These are phyloP conservation scores for Dittrichia graveolens DNA, from an alignment of 129 eudicot genomes.

Conservation along the genomic window DNA sequence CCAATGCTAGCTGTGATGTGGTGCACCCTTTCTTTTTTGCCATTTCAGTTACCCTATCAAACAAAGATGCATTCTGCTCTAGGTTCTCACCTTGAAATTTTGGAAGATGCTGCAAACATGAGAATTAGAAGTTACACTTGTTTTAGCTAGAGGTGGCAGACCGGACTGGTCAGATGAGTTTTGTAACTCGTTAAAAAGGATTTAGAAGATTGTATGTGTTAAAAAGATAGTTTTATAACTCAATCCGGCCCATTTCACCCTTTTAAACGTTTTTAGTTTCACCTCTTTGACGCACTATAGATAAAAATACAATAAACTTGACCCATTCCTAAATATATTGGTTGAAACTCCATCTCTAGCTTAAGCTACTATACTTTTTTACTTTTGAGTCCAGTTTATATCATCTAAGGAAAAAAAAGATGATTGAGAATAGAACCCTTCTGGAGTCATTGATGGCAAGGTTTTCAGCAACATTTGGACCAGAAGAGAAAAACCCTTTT, in stretches of 20 bases:
- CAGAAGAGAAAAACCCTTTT: conserved; percentile 53
- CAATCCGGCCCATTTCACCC: too few relatives aligned
- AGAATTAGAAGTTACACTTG: conserved; percentile 23
- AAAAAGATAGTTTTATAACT: too few relatives aligned
- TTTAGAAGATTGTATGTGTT: too few relatives aligned
- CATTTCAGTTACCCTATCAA: conserved; percentile 30
- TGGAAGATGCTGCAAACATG: conserved; percentile 34
- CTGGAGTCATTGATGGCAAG: conserved; percentile 46
- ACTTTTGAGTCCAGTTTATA: not conserved
- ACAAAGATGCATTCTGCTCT: conserved; percentile 44
- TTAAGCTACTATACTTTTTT: conserved; percentile 18
- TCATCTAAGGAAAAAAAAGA: conserved; percentile 13
- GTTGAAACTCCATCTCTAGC: too few relatives aligned
- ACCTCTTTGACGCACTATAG: too few relatives aligned
- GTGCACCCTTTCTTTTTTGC: conserved; percentile 50
- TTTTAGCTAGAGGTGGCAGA: too few relatives aligned
- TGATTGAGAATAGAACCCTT: conserved; percentile 37
- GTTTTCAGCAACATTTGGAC: conserved; percentile 49
- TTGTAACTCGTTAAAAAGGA: too few relatives aligned
- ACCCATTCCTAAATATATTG: too few relatives aligned
- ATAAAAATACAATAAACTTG: too few relatives aligned
- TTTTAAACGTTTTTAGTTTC: too few relatives aligned
- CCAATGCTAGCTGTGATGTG: conserved; percentile 54
- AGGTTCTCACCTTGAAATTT: conserved; percentile 49
- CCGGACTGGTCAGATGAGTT: too few relatives aligned